A percentile compares a stretch with the other conserved stretches of the same genome.
These are phyloP conservation scores for Arachis stenosperma DNA, from an alignment of 306 rosid species.

Conservation along the genomic window DNA sequence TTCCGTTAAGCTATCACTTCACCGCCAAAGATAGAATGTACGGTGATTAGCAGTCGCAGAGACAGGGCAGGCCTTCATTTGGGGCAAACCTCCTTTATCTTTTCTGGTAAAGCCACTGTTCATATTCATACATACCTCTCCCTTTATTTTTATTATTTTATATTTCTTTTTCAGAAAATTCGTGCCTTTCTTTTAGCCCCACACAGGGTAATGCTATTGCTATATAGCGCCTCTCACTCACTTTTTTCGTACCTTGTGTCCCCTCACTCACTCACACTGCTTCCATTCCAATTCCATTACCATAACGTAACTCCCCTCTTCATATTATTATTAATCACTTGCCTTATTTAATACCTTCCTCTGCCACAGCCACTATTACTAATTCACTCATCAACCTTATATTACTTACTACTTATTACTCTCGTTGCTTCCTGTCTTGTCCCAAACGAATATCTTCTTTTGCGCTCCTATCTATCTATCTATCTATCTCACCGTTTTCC, in stretches of 20 bases:
- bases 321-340: conserved; percentile 58
- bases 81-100: conserved; percentile 43
- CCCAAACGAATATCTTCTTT: conserved; percentile 50
- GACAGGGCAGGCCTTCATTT: conserved; percentile 6
- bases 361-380: background rate
- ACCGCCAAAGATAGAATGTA: conserved; percentile 25
- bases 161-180: conserved; percentile 47
- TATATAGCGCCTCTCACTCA: conserved; percentile 24
- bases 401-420: too few relatives aligned
- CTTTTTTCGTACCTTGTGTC: conserved; percentile 46
- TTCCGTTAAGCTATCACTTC: conserved; percentile 32
- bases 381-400: conserved; percentile 18
- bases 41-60: background rate
- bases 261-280: background rate
- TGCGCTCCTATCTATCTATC: conserved; percentile 6
- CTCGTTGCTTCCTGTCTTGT: conserved; percentile 31
- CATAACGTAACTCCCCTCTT: conserved; percentile 45
- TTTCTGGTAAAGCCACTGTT: conserved; percentile 52
- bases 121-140: background rate
- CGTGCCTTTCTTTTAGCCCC: conserved; percentile 40
- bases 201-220: conserved; percentile 15
- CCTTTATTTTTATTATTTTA: background rate
- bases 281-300: background rate
- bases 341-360: conserved; percentile 28
- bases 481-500: conserved; percentile 34